Evolutionary conservation across 257 asterid species (phyloP).

Genomic region (Solanum medicagineum): DNA sequence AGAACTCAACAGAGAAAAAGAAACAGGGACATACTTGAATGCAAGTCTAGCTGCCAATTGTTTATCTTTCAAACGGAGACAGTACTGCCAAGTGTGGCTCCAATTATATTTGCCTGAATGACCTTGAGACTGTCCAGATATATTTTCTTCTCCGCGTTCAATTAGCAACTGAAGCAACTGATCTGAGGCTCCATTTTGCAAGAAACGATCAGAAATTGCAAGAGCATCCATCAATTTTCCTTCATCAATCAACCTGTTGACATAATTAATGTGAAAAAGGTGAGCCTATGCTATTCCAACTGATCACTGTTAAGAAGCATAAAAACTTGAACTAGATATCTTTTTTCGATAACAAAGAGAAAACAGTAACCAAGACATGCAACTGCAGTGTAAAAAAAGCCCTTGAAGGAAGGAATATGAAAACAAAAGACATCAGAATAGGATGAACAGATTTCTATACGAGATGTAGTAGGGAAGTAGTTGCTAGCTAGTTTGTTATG

Average conservation of each 20-base stretch:
- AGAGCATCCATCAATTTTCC: conserved; percentile 90
- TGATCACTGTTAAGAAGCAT: background rate
- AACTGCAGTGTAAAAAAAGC: background rate
- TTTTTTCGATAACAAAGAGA: background rate
- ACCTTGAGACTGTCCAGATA: conserved; percentile 38
- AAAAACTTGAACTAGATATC: background rate
- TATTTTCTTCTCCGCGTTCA: conserved; percentile 50
- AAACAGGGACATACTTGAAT: conserved; percentile 43
- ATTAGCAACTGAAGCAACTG: conserved; percentile 73
- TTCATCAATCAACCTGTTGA: conserved; percentile 74
- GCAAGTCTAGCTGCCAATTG: conserved; percentile 80
- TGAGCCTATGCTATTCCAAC: background rate
- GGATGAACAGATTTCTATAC: background rate
- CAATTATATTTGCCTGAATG: conserved; percentile 42
- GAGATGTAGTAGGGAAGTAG: background rate
- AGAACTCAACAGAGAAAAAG: conserved; percentile 4
- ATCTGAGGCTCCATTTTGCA: conserved; percentile 88
- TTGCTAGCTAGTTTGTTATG: background rate
- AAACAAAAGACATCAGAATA: background rate
- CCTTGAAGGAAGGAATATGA: background rate
- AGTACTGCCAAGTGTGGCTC: conserved; percentile 94
- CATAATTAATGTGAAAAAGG: background rate
- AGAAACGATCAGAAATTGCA: conserved; percentile 91
- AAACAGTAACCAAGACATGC: background rate
- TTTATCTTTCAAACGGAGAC: conserved; percentile 84